Conservation (phyloP, 2,329 filamentous ascomycete genomes). For the Hysterium pulicare region DNA sequence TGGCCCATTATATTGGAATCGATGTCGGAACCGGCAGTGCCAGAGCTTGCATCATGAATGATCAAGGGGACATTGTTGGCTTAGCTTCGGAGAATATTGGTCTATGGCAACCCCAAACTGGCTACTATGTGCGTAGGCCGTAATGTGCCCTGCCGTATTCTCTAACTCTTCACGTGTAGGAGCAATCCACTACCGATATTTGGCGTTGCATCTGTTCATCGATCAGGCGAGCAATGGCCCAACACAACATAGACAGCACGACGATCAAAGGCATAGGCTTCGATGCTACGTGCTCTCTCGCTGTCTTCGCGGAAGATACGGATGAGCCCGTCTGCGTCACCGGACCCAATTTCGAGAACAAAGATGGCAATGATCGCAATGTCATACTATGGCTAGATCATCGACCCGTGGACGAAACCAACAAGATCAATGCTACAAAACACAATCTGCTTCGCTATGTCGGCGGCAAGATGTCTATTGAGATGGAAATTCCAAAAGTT, state of each 20-base stretch:
- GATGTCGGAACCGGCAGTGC: slow-evolving; percentile 97
- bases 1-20: slow-evolving; percentile 73
- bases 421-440: slow-evolving; percentile 85
- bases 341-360: slow-evolving; percentile 74
- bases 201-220: slow-evolving; percentile 92
- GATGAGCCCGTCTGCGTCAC: slow-evolving; percentile 91
- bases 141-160: neutral
- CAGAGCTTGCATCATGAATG: slow-evolving; percentile 91
- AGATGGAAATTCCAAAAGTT: slow-evolving; percentile 99
- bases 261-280: slow-evolving; percentile 90
- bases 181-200: slow-evolving; percentile 97
- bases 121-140: slow-evolving; percentile 49
- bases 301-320: slow-evolving; percentile 84
- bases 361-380: slow-evolving; percentile 80
- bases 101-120: slow-evolving; percentile 52
- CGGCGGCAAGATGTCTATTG: slow-evolving; percentile 95
- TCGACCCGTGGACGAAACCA: slow-evolving; percentile 83
- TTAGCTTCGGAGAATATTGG: slow-evolving; percentile 53
- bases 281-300: slow-evolving; percentile 95
- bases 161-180: slow-evolving; percentile 47
- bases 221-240: slow-evolving; percentile 75
- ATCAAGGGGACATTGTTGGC: slow-evolving; percentile 78
- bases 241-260: slow-evolving; percentile 72
- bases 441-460: slow-evolving; percentile 96
- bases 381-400: slow-evolving; percentile 98